Evolutionary conservation across 768 basidiomycete species (phyloP), one percentile per base, ranked within the genome.

Genomic region (Kwoniella dendrophila): DNA sequence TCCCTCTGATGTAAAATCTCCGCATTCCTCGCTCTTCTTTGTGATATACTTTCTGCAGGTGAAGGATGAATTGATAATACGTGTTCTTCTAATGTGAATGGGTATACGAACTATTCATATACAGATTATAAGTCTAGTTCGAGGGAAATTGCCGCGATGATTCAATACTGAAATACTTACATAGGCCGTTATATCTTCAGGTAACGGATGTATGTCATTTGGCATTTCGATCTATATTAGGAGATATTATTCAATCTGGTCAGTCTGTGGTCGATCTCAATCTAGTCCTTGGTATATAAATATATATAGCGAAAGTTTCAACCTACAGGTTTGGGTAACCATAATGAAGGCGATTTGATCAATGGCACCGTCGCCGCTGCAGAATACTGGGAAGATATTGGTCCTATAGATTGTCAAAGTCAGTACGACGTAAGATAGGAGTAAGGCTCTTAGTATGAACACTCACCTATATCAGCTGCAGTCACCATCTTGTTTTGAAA

Each of bases 191-290:
- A 98, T 87, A 34, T 89, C 89, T 26, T 93, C 90, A 3, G 95
- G 95, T 0, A 98, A 83, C 0, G 95, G 95, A 69, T 97, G 94
- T 24, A 98, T 92, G 72, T 97, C 93, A 48, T 85, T 88, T 3
- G 95, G 92, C 3, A 92, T 82, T 66, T 88, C 84, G 27, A 96
- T 86, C 94, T 97, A 71, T n/a, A 36, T 3, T 5, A 20, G 22
- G 2, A 30, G 30, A 59, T 41, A 29, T 27, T 26, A 36, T 2
- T 36, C 29, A 33, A 2, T 14, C 33, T 33, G 12, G 51, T 22
- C 51, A 33, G 5, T 53, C 41, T 18, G 41, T 49, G 48, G 30
- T 32, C 48, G 22, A 49, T 49, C 26, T 8, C 10, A 6, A 24
- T 45, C 41, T 22, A 12, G 40, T 27, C 22, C 29, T 40, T 43